phyloP scores from a whole-genome alignment of 352 stramenopile species.

The Phytopythium oedochilum region DNA sequence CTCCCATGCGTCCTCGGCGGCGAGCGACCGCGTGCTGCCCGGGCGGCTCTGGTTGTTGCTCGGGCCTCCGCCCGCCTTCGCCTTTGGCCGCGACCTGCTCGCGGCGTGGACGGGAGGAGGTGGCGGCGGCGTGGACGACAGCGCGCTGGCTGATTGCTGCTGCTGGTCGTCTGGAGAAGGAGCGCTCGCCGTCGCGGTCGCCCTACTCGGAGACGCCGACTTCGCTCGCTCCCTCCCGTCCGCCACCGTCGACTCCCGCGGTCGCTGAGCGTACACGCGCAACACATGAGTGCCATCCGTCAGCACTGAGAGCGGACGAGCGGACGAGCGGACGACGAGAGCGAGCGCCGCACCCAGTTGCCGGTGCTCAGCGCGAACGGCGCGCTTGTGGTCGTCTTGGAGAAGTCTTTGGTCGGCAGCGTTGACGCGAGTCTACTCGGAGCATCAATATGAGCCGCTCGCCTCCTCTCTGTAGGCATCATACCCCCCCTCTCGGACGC shows the following conservation, averaged over 20 bases:
- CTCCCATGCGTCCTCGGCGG: slow-evolving; percentile 30
- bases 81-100: neutral
- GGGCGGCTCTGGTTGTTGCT: slow-evolving; percentile 9
- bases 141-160: neutral
- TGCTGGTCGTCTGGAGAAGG: neutral
- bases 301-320: neutral
- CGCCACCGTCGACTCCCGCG: neutral
- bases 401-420: slow-evolving; percentile 48
- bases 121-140: neutral
- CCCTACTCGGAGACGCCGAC: neutral
- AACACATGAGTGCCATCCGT: neutral
- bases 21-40: neutral
- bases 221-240: neutral
- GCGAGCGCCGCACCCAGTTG: slow-evolving; percentile 35
- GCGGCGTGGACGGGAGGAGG: neutral
- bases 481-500: neutral
- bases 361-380: slow-evolving; percentile 62
- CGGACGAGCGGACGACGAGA: neutral
- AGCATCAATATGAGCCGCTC: too few relatives aligned
- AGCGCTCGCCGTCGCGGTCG: neutral
- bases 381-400: slow-evolving; percentile 35
- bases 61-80: neutral
- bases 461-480: too few relatives aligned
- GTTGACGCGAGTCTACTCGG: slow-evolving; percentile 18
- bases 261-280: neutral